These are phyloP conservation scores for Penicillium glabrum DNA, from an alignment of 2,329 filamentous ascomycete species.

Conservation along the genomic window DNA sequence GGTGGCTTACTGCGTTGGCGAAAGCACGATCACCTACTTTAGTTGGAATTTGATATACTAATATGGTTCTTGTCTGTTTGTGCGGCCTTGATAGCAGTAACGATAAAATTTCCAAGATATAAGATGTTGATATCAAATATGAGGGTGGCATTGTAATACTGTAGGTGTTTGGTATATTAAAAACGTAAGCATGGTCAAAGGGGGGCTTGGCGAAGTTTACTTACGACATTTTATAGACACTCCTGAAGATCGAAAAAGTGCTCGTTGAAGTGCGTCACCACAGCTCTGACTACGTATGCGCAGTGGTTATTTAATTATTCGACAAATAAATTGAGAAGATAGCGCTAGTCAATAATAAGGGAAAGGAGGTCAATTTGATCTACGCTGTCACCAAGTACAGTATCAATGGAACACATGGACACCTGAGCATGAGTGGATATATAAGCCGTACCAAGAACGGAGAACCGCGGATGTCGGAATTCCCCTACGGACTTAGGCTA, in stretches of 20 bases:
- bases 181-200: too few relatives aligned
- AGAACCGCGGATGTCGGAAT: too few relatives aligned
- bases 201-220: neutral
- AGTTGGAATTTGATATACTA: neutral
- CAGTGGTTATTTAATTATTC: neutral
- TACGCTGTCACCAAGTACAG: too few relatives aligned
- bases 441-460: too few relatives aligned
- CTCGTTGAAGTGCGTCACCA: neutral
- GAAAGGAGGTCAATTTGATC: too few relatives aligned
- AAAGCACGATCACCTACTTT: neutral
- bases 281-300: neutral
- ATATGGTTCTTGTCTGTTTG: neutral
- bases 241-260: neutral
- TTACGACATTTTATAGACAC: neutral
- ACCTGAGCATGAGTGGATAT: too few relatives aligned
- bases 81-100: neutral
- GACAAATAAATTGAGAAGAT: neutral
- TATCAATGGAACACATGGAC: too few relatives aligned
- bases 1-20: neutral
- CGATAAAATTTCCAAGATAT: neutral
- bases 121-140: too few relatives aligned
- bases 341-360: too few relatives aligned
- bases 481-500: too few relatives aligned
- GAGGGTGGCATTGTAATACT: too few relatives aligned
- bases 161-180: too few relatives aligned